Conservation (phyloP, 1,284 basidiomycete genomes). For the Tremellales sp. region DNA sequence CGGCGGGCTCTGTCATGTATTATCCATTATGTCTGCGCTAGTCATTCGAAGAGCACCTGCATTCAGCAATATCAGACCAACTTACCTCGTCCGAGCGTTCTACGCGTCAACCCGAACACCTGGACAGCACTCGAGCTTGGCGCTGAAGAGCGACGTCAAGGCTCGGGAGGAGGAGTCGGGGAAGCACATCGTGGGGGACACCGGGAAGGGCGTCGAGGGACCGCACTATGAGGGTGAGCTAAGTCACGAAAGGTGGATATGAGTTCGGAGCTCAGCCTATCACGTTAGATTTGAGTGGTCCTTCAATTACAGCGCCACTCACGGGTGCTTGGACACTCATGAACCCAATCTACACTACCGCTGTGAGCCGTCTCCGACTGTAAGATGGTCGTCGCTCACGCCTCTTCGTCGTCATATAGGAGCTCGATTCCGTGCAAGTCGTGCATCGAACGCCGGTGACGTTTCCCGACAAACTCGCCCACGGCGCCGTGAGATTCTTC, state of each 20-base stretch:
- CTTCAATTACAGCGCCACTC: no score
- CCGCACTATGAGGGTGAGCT: slow-evolving; percentile 38
- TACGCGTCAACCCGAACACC: no score
- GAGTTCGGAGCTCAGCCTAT: no score
- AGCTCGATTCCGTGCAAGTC: slow-evolving; percentile 56
- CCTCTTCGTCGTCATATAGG: no score
- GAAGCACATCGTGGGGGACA: slow-evolving; percentile 21
- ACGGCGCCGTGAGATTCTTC: slow-evolving; percentile 58
- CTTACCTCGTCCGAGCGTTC: no score
- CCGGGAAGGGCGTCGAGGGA: slow-evolving; percentile 34
- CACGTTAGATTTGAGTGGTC: no score
- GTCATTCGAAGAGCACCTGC: no score
- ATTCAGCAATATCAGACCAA: no score
- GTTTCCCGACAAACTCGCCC: slow-evolving; percentile 68
- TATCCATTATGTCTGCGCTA: slow-evolving; percentile 9
- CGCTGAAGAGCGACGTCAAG: slow-evolving; percentile 22
- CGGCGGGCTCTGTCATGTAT: no score
- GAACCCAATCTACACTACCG: slow-evolving; percentile 47
- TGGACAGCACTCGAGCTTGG: slow-evolving; percentile 17
- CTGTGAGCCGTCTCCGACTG: slow-evolving; percentile 19
- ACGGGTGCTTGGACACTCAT: slow-evolving; percentile 45
- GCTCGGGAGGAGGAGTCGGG: slow-evolving; percentile 16
- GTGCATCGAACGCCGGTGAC: slow-evolving; percentile 65
- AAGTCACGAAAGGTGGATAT: no score
- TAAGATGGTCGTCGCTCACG: neutral